Base-by-base conservation (phyloP, 2,329 filamentous ascomycete genomes). In the Xylaria sp. region DNA sequence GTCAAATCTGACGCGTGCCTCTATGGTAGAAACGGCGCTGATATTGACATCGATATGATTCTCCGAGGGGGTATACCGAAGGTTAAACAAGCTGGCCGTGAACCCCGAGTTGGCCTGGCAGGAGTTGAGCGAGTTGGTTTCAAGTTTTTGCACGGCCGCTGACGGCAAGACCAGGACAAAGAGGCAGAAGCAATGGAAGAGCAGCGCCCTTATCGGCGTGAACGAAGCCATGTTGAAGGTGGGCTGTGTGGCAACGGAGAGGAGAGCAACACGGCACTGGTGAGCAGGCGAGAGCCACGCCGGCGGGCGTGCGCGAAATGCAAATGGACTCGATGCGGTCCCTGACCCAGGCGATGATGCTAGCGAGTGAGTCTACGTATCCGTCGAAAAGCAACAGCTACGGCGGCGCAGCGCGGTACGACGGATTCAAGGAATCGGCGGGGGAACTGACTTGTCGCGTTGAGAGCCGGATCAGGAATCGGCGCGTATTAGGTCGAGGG, bases 81-180 rank as follows among this genome's bases (percentile, higher is more conserved):
- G 89, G 70, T 92, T 87, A 83, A 95, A 94, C 58, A 92, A 82
- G 60, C 88, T 91, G 58, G 91, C 91, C 1, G 89, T 90, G 76
- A 95, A 93, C 70, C 86, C 87, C 40, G 89, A 92, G 76, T 92
- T 89, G 61, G 82, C 79, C 81, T 91, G 89, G 78, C 91, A 95
- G 38, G 90, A 83, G 73, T 88, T 89, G 62, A 94, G 83, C 57
- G 90, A 92, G 69, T 84, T 87, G 19, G 73, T 73, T 40, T 71
- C 62, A 15, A 75, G 65, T 38, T 70, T 67, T 13, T 60, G 60
- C 44, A 71, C 66, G 31, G 71, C 68, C 4, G 62, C 40, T 4
- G 68, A 64, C 33, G 70, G 68, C 19, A 71, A 35, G 56, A 72
- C 62, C 31, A 70, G 25, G 10, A 67, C 67, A 46, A 67, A 63